Evolutionary conservation across 1,284 basidiomycete species (phyloP), one percentile per base, ranked within the genome.

Genomic region (Lentinus polychrous): DNA sequence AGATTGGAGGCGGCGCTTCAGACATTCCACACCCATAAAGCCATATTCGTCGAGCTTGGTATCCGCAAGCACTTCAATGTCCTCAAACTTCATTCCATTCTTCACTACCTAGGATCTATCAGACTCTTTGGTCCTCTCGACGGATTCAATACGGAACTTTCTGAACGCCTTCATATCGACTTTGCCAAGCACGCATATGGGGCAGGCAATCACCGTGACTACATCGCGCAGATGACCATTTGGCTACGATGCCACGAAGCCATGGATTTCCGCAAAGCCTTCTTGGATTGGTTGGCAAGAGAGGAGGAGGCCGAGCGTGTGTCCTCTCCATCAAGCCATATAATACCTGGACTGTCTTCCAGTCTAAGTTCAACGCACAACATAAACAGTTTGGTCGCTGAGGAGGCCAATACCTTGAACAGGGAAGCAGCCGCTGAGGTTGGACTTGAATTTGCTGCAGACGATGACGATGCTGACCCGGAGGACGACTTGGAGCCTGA

Each of bases 141-240:
- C 39, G 54, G 56, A 8, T 62, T 46, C 52, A 64, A 61, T 42
- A 65, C 61, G 0, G 62, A 66, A 40, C 34, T 47, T 0, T 49
- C 60, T 42, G 63, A 66, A 48, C 55, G 57, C 0, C 55, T 66
- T 1, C 63, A 66, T 39, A 66, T 64, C 22, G 56, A 63, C 49
- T 58, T 52, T 41, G 56, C 60, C 1, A 66, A 66, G 46, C 45
- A 57, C 1, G 60, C 51, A 0, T 67, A 60, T 44, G 45, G 51
- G 4, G 60, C 60, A 0, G 55, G 49, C 10, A 65, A 64, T 48
- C 48, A 52, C 3, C 20, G 47, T 0, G 57, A 66, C 22, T 56
- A 61, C 27, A 43, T 53, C 4, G 40, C 43, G 0, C 58, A 64
- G 15, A 66, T 66, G 64, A 53, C 56, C 6, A 35, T 17, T 1